Evolutionary conservation across 169 alveolate genomes (phyloP), one percentile per base, ranked within the genome.

Genomic region (Eimeria praecox): DNA sequence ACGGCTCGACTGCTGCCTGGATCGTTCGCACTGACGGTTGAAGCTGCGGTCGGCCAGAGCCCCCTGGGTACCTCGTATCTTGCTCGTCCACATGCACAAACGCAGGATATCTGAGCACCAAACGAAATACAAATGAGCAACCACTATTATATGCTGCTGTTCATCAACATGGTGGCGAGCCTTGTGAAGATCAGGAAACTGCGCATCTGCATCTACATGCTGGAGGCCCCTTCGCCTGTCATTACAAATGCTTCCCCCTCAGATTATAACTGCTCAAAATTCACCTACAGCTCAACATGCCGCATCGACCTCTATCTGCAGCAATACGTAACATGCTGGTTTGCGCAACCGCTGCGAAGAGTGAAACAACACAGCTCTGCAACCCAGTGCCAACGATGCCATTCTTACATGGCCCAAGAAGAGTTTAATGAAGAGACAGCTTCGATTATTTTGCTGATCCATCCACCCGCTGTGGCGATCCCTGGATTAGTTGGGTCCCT

Each of bases 1-100:
- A 30, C 22, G 93, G 93, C 46, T 87, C 93, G 64, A 87, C 82
- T 38, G 93, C 93, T 4, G 93, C 93, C 52, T 87, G 93, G 62
- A 87, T 87, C 33, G 93, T 87, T 33, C 93, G 56, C 82, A 87
- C 93, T 62, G 93, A 87, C 66, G 93, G 93, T 64, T 87, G 93
- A 49, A 87, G 93, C 59, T 87, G 93, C 93, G 62, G 82, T 38
- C 93, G 38, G 42, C 93, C 64, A 8, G 93, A 87, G 3, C 93
- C 93, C 40, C 93, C 93, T 3, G 93, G 93, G 1, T 87, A 87
- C 82, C 73, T 87, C 75, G 83, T 62, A 33, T 87, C 93, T 35
- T 59, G 82, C 49, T 87, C 82, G 83, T 87, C 93, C 83, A 87
- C 83, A 49, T 87, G 93, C 33, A 87, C 93, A 87, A 87, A 87